Base-by-base conservation (phyloP, 2,329 filamentous ascomycete species). In the Myriosclerotinia duriaeana region DNA sequence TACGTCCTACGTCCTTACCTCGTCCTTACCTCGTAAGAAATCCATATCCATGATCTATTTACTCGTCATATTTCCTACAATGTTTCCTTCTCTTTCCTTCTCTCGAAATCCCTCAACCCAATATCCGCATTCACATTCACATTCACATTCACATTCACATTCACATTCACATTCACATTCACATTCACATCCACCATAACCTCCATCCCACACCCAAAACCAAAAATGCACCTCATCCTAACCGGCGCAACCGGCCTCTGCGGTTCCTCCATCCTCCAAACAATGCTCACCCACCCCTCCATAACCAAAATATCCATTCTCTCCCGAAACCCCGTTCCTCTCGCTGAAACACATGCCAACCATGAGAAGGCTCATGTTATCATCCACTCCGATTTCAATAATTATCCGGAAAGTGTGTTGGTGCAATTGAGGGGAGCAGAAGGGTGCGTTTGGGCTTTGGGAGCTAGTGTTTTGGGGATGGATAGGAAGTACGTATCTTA, bases 381-480 rank as follows among this genome's bases (percentile, higher is more conserved):
- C 69, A 78, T 88, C 22, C 89, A 92, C 74, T 81, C 83, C 20
- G 87, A 93, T 75, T 93, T 90, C 73, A 77, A 79, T 15, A 79
- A 76, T 1, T 93, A 91, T 74, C 82, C 84, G 46, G 72, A 82
- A 0, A 79, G 80, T 0, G 71, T 92, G 2, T 80, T 92, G 12
- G 76, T 78, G 3, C 80, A 88, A 73, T 79, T 93, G 0, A 80
- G 82, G 63, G 89, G 85, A 30, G 90, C 89, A 0, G 79, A 83
- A 9, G 89, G 87, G 2, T 89, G 87, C 67, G 87, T 93, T 1
- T 93, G 90, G 90, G 89, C 90, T 0, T 80, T 89, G 55, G 90
- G 90, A 0, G 86, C 88, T 58, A 87, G 84, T 68, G 84, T 87
- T 72, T 85, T 76, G 14, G 78, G 82, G 52, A 88, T 91, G 9